Conservation (phyloP, 352 stramenopile species). For the Phytopythium oedochilum region DNA sequence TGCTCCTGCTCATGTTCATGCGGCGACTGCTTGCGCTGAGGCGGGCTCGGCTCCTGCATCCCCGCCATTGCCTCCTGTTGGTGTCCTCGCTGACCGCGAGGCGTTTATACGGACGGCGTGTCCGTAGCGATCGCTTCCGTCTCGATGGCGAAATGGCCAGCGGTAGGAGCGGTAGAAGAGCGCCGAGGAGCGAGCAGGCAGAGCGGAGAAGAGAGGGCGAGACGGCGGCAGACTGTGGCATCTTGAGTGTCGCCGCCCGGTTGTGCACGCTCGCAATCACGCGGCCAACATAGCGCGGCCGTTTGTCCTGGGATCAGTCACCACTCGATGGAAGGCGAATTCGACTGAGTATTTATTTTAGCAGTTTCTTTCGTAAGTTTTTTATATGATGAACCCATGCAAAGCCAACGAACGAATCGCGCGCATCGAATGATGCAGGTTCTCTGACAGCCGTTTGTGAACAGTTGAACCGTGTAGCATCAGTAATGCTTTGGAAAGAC, state of each 20-base stretch:
- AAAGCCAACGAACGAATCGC: no score
- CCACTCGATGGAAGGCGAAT: no score
- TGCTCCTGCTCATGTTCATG: background rate
- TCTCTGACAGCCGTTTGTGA: background rate
- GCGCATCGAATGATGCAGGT: background rate
- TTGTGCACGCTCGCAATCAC: background rate
- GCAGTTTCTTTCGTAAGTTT: no score
- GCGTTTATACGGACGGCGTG: background rate
- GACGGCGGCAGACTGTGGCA: no score
- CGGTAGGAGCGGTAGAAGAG: no score
- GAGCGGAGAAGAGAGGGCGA: background rate
- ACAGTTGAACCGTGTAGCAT: background rate
- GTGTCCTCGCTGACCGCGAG: background rate
- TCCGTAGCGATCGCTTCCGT: background rate
- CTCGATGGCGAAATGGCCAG: background rate
- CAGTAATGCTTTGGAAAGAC: background rate
- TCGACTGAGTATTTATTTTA: no score
- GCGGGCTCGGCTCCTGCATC: background rate
- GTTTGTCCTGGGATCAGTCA: background rate
- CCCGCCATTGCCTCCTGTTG: background rate
- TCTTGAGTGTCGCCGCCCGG: constrained; percentile 2
- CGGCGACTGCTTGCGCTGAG: background rate
- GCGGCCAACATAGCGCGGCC: background rate
- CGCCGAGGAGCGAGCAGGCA: background rate
- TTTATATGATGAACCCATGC: no score